Evolutionary conservation across 257 asterid species (phyloP).

Genomic region (Parsonsia alboflavescens): DNA sequence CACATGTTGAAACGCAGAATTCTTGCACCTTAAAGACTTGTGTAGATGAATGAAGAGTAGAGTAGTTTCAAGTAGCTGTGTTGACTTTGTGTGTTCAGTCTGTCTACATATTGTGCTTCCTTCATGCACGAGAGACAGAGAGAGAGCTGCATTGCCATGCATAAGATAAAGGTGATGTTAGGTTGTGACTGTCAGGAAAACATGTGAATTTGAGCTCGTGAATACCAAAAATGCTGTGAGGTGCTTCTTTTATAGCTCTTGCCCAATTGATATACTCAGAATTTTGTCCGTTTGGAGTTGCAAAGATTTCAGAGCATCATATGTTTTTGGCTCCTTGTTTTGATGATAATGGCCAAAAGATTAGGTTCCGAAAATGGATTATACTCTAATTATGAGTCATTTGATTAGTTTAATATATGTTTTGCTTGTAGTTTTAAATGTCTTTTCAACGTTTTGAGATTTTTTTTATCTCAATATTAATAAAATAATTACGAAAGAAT

Average conservation of each 20-base stretch:
- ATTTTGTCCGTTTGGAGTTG: not conserved
- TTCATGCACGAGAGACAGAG: slow-evolving; percentile 12
- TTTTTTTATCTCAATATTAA: no score
- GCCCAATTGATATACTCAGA: not conserved
- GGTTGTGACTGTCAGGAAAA: slow-evolving; percentile 43
- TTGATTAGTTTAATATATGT: no score
- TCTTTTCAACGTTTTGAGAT: no score
- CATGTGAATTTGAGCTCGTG: slow-evolving; percentile 66
- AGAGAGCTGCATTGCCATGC: slow-evolving; percentile 20
- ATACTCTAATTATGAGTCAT: no score
- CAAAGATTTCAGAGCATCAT: not conserved
- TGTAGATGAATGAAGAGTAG: not conserved
- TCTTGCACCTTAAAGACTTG: not conserved
- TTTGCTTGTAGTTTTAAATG: no score
- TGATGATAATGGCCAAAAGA: not conserved
- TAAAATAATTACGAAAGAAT: no score
- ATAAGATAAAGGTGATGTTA: slow-evolving; percentile 42
- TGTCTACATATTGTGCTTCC: slow-evolving; percentile 9
- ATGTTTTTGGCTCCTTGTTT: not conserved
- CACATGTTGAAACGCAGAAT: not conserved
- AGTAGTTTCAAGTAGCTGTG: not conserved
- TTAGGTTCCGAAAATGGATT: not conserved
- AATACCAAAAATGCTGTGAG: slow-evolving; percentile 30
- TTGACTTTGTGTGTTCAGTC: slow-evolving; percentile 6
- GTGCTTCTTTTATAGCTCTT: slow-evolving; percentile 17